Evolutionary conservation across 1,284 basidiomycete genomes (phyloP).

Genomic region (Puccinia novopanici): DNA sequence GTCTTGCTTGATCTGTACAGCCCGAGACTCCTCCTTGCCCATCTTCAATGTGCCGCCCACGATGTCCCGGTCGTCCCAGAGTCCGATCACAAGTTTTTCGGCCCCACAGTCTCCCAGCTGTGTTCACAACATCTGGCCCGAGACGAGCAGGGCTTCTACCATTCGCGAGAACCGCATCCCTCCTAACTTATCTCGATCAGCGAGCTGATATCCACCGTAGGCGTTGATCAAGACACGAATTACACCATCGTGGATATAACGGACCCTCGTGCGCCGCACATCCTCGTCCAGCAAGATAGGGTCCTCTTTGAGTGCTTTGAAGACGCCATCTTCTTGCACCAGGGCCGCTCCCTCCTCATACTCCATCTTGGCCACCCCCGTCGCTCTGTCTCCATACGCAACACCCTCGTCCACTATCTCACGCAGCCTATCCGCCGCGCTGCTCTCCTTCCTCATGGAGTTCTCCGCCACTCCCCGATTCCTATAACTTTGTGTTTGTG

Average conservation of each 20-base stretch:
- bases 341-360: slow-evolving; percentile 53
- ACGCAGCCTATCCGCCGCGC: slow-evolving; percentile 19
- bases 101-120: slow-evolving; percentile 62
- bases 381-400: slow-evolving; percentile 1
- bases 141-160: slow-evolving; percentile 67
- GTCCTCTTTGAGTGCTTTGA: slow-evolving; percentile 77
- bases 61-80: slow-evolving; percentile 74
- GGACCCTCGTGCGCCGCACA: slow-evolving; percentile 61
- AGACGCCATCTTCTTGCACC: slow-evolving; percentile 62
- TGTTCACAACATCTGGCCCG: slow-evolving; percentile 65
- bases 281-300: slow-evolving; percentile 80
- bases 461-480: slow-evolving; percentile 17
- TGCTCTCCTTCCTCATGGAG: slow-evolving; percentile 8
- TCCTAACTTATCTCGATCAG: slow-evolving; percentile 26
- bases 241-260: slow-evolving; percentile 73
- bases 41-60: slow-evolving; percentile 81
- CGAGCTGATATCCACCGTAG: neutral
- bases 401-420: slow-evolving; percentile 26
- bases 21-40: slow-evolving; percentile 75
- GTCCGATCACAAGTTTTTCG: slow-evolving; percentile 75
- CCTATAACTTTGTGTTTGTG: slow-evolving; percentile 17
- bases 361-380: neutral
- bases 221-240: slow-evolving; percentile 63
- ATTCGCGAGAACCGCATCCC: slow-evolving; percentile 5
- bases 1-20: slow-evolving; percentile 68